A percentile compares a stretch with the other conserved stretches of the same genome.
These are phyloP conservation scores for Pseudogymnoascus sp. DNA, from an alignment of 2,329 filamentous ascomycete species.

Conservation along the genomic window DNA sequence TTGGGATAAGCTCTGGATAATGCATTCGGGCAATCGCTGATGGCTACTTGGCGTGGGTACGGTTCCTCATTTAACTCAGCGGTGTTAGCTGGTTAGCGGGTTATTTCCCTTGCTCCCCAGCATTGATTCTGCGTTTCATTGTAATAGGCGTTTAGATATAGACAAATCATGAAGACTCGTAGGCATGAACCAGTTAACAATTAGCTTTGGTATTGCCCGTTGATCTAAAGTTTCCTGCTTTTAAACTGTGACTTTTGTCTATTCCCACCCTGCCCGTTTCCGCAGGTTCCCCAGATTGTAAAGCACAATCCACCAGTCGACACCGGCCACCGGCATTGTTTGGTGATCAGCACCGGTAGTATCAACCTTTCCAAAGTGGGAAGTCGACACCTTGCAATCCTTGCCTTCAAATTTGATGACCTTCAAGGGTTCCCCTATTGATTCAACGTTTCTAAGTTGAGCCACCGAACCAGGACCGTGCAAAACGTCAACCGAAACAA, in stretches of 20 bases:
- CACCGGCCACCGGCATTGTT: conserved; percentile 26
- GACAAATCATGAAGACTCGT: conserved; percentile 2
- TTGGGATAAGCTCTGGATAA: not conserved
- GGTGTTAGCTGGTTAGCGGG: not conserved
- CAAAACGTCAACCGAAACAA: conserved; percentile 45
- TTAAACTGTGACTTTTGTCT: not conserved
- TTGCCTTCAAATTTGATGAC: conserved; percentile 10
- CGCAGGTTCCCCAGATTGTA: conserved; percentile 29
- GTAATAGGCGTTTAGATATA: conserved; percentile 8
- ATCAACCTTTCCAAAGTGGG: conserved; percentile 6
- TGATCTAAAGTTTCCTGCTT: not conserved
- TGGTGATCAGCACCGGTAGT: conserved; percentile 17
- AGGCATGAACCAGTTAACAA: conserved; percentile 4
- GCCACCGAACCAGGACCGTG: conserved; percentile 43
- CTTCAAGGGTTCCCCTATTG: not conserved
- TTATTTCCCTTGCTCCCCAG: not conserved
- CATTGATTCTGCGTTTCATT: conserved; percentile 3
- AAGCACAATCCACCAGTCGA: conserved; percentile 31
- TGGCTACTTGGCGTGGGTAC: not conserved
- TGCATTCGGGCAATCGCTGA: not conserved
- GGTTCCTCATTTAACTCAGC: not conserved
- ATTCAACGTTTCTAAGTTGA: conserved; percentile 21
- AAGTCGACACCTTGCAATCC: conserved; percentile 9
- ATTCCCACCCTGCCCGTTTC: conserved; percentile 25
- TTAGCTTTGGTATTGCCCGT: not conserved